Conservation (phyloP, 345 rosid genomes). For the Syzygium jambos region DNA sequence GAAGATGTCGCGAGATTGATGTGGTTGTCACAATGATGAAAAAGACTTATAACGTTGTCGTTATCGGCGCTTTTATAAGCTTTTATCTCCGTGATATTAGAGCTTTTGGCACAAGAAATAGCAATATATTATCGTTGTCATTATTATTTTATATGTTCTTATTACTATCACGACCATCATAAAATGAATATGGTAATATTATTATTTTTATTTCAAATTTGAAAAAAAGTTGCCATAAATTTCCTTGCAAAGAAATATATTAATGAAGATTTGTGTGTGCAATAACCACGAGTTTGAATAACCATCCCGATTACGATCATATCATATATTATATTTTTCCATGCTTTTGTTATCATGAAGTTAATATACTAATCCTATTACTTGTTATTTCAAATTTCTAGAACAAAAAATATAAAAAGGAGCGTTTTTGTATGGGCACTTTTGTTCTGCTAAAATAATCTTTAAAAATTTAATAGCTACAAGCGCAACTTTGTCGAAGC, state of each 20-base stretch:
- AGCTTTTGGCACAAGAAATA: not conserved
- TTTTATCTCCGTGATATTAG: not conserved
- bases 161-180: not conserved
- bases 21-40: not conserved
- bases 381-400: not conserved
- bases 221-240: not conserved
- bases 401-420: accelerated
- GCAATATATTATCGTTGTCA: not conserved
- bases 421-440: too few species aligned
- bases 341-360: not conserved
- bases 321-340: not conserved
- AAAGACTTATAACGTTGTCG: not conserved
- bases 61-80: not conserved
- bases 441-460: not conserved
- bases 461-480: not conserved
- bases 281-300: not conserved
- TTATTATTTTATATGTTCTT: not conserved
- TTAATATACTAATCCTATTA: not conserved
- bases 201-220: not conserved
- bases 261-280: not conserved
- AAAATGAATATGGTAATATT: not conserved
- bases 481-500: not conserved
- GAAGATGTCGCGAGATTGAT: not conserved
- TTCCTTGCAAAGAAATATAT: not conserved
- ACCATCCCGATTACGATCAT: not conserved